Evolutionary conservation across 352 stramenopile species (phyloP).

Genomic region (Globisporangium paroecandrum): DNA sequence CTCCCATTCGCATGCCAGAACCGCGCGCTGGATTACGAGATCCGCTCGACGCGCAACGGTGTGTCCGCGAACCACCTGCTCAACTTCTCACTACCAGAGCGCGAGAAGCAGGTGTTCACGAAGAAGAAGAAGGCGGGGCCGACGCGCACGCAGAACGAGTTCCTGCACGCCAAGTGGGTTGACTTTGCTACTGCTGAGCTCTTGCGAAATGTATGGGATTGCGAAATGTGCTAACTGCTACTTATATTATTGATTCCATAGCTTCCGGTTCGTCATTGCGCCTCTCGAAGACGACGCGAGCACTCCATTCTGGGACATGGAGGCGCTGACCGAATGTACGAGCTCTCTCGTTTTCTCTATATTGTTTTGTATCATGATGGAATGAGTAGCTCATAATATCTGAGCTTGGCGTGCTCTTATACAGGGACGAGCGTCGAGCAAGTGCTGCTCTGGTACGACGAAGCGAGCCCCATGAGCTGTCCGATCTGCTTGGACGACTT

Average conservation of each 20-base stretch:
- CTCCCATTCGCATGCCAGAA: slow-evolving; percentile 25
- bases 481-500: slow-evolving; percentile 81
- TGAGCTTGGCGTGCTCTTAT: neutral
- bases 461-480: slow-evolving; percentile 48
- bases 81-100: slow-evolving; percentile 79
- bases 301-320: slow-evolving; percentile 63
- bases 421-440: slow-evolving; percentile 85
- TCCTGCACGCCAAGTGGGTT: slow-evolving; percentile 80
- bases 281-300: slow-evolving; percentile 42
- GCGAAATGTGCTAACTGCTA: neutral
- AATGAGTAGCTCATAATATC: neutral
- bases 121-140: slow-evolving; percentile 59
- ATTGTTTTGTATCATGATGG: neutral
- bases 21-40: slow-evolving; percentile 51
- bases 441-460: slow-evolving; percentile 77
- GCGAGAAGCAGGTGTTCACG: slow-evolving; percentile 41
- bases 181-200: neutral
- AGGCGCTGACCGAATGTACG: slow-evolving; percentile 80
- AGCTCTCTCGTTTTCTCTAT: neutral
- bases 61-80: slow-evolving; percentile 81
- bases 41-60: slow-evolving; percentile 56
- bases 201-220: neutral
- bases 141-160: slow-evolving; percentile 76
- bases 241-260: slow-evolving; percentile 18
- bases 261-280: slow-evolving; percentile 80